These are phyloP conservation scores for Termitomyces sp. DNA, from an alignment of 768 basidiomycete species.

Conservation along the genomic window DNA sequence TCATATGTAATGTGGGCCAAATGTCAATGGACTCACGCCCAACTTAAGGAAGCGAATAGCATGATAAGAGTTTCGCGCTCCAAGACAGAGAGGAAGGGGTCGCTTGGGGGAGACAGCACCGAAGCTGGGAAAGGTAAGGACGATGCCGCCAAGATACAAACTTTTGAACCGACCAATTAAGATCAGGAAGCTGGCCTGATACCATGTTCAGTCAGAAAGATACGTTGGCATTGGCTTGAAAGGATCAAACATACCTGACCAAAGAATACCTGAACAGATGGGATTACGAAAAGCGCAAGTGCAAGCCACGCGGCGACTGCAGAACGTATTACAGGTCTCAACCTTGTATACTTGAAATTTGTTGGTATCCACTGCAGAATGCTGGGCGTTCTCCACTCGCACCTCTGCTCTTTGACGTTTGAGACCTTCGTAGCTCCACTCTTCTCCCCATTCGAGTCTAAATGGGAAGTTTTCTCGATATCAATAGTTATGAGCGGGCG, in stretches of 20 bases:
- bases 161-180: constrained; percentile 40
- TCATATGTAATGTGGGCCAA: too few species aligned
- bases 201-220: not conserved
- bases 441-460: not conserved
- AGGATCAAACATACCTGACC: constrained; percentile 44
- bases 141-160: not conserved
- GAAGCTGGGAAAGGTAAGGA: constrained; percentile 32
- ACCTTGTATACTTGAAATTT: constrained; percentile 51
- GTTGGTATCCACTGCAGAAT: constrained; percentile 48
- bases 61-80: constrained; percentile 60
- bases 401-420: not conserved
- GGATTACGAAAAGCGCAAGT: constrained; percentile 53
- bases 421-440: not conserved
- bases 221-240: not conserved
- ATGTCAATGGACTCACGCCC: constrained; percentile 47
- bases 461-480: not conserved
- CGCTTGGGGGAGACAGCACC: constrained; percentile 61
- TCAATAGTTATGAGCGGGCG: not conserved
- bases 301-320: constrained; percentile 59
- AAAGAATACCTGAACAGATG: constrained; percentile 37
- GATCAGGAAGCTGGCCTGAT: constrained; percentile 66
- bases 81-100: constrained; percentile 62
- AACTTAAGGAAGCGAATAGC: constrained; percentile 39
- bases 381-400: constrained; percentile 19
- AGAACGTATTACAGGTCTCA: constrained; percentile 61